Evolutionary conservation across 148 eudicot species (phyloP), one percentile per base, ranked within the genome.

Genomic region (Linanthus parryae): DNA sequence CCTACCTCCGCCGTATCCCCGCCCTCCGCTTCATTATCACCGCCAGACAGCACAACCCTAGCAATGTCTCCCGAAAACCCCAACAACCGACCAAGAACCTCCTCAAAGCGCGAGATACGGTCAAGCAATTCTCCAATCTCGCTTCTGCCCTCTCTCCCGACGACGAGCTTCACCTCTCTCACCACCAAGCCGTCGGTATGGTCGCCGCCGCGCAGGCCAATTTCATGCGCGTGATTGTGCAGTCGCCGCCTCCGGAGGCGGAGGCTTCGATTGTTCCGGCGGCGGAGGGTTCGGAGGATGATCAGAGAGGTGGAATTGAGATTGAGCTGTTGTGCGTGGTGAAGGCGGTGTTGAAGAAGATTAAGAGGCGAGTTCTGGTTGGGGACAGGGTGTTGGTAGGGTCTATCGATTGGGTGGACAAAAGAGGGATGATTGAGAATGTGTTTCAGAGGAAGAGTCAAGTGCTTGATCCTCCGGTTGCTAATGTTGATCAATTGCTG

Each of bases 371-470:
- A 58, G 97, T 91, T 26, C 40, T 85, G 59, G 97, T 90, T 0
- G 97, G 97, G 21, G 95, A 90, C 63, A 83, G 52, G 86, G 97
- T 90, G 31, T 41, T 90, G 48, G 95, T 91, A 1, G 88, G 94
- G 39, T 76, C 94, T 2, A 77, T 91, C 64, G 97, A 91, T 67
- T 91, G 95, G 97, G 69, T 68, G 50, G 95, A 86, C 49, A 61
- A 78, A 11, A 52, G 95, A 47, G 97, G 97, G 9, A 81, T 76
- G 95, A 86, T 91, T 17, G 95, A 86, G 76, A 79, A 91, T 54
- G 97, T 86, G 49, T 86, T 65, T 36, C 71, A 73, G 59, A 58
- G 94, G 45, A 69, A 62, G 15, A 68, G 74, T 7, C 86, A 83
- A 79, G 57, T 81, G 66, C 45, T 63, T 15, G 97, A 90, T 62